A percentile compares a stretch with the other conserved stretches of the same genome.
Evolutionary conservation across 1,284 basidiomycete genomes (phyloP).

Genomic region (Phellopilus nigrolimitatus): DNA sequence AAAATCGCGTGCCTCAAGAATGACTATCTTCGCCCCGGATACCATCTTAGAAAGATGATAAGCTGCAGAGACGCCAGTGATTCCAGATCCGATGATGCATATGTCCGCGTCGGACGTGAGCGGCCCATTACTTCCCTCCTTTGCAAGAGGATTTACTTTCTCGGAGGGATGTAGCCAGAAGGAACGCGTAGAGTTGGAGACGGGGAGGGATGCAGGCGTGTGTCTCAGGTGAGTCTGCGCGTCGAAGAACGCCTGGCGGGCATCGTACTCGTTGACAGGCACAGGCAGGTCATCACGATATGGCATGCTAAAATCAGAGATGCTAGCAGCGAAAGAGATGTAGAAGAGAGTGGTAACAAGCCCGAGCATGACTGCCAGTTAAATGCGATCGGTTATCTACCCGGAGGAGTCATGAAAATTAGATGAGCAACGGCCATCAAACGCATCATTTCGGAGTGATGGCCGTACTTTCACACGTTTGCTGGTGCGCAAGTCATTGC

Average conservation of each 20-base stretch:
- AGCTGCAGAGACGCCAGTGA: slow-evolving; percentile 68
- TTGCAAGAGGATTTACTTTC: slow-evolving; percentile 58
- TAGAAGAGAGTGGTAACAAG: neutral
- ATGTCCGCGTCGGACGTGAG: slow-evolving; percentile 59
- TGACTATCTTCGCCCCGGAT: slow-evolving; percentile 38
- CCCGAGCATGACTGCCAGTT: too few species aligned
- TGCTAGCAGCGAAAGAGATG: neutral
- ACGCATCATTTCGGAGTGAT: too few species aligned
- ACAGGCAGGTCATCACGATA: slow-evolving; percentile 14
- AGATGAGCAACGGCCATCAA: too few species aligned
- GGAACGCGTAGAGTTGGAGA: slow-evolving; percentile 56
- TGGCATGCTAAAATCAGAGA: neutral
- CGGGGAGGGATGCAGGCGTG: slow-evolving; percentile 40
- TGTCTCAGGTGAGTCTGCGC: slow-evolving; percentile 5
- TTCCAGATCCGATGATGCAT: slow-evolving; percentile 73
- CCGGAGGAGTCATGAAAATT: too few species aligned
- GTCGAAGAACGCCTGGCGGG: slow-evolving; percentile 9
- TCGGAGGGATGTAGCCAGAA: slow-evolving; percentile 61
- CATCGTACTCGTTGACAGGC: slow-evolving; percentile 12
- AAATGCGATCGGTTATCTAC: too few species aligned
- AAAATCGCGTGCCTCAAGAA: slow-evolving; percentile 75
- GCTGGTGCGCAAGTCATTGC: neutral
- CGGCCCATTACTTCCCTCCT: slow-evolving; percentile 54
- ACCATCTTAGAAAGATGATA: slow-evolving; percentile 56
- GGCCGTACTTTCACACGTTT: neutral